Evolutionary conservation across 1,284 basidiomycete species (phyloP), one percentile per base, ranked within the genome.

Genomic region (Ustilago hordei): DNA sequence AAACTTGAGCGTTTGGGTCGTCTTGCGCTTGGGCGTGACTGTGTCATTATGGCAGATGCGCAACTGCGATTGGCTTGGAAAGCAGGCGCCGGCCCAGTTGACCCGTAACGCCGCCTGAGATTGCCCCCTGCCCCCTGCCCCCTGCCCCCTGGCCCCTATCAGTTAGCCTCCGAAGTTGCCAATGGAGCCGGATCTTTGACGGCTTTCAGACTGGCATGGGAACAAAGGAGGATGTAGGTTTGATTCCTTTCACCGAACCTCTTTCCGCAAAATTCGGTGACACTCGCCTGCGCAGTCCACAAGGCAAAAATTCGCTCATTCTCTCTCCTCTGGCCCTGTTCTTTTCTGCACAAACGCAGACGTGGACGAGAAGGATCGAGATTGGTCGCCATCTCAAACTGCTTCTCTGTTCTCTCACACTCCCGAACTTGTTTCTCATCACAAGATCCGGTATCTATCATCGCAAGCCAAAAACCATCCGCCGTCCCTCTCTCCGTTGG

Each of bases 371-470:
- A 28, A 28, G 3, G 23, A 28, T 19, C 43, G n/a, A 45, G 43
- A 45, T n/a, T 57, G 41, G 41, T 57, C 55, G 55, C 55, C 55
- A 57, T 57, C 41, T 35, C 55, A 28, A 55, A n/a, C 38, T 32
- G 52, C 52, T 54, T 31, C 15, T 34, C 19, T 52, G 31, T 17
- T 15, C 32, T 31, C 23, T 23, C 12, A 28, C 38, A 19, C 31
- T 34, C 41, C 31, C 41, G 28, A 43, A 15, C 55, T 47, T 23
- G 28, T 57, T 41, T 54, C 36, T 38, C n/a, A 19, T 57, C 55
- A 32, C 55, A 38, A 45, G 39, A 45, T 45, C 43, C 43, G 19
- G 43, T 45, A n/a, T n/a, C n/a, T 45, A 45, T 19, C 19, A 8
- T 8, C 19, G 1, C 43, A 45, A 19, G 19, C n/a, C 43, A 45